Conservation (phyloP, 1,284 basidiomycete genomes). For the Pterulicium gracile region DNA sequence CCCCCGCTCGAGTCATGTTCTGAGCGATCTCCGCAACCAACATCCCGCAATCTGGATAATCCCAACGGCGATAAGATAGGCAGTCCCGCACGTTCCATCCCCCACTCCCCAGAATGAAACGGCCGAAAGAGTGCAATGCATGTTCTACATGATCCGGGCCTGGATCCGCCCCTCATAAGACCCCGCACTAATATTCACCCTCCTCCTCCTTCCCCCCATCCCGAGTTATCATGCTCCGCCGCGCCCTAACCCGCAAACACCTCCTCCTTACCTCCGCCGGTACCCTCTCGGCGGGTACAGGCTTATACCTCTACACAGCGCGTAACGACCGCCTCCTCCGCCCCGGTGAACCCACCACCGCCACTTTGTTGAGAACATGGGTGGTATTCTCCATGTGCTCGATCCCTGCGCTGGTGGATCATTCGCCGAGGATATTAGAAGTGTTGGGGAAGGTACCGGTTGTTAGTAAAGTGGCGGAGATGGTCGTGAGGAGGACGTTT, state of each 20-base stretch:
- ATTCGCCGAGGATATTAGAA: constrained; percentile 63
- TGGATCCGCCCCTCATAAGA: no score
- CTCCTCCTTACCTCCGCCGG: background rate
- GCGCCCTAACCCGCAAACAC: background rate
- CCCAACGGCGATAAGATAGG: no score
- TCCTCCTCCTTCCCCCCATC: background rate
- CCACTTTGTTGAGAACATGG: constrained; percentile 51
- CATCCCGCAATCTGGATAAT: no score
- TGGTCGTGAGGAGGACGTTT: constrained; percentile 73
- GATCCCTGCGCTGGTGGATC: constrained; percentile 67
- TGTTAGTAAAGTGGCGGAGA: constrained; percentile 55
- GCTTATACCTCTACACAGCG: background rate
- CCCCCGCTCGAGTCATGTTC: no score
- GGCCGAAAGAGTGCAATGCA: no score
- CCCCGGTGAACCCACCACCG: constrained; percentile 8
- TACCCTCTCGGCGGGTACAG: background rate
- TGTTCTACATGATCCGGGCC: no score
- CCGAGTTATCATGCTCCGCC: background rate
- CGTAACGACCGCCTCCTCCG: background rate
- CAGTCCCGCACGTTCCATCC: no score
- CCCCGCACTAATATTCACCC: no score
- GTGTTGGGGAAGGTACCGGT: constrained; percentile 55
- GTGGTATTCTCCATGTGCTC: constrained; percentile 77
- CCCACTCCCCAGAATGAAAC: no score
- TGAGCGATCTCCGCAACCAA: no score